Conservation (phyloP, 495 filamentous ascomycete genomes). For the Echria macrotheca region DNA sequence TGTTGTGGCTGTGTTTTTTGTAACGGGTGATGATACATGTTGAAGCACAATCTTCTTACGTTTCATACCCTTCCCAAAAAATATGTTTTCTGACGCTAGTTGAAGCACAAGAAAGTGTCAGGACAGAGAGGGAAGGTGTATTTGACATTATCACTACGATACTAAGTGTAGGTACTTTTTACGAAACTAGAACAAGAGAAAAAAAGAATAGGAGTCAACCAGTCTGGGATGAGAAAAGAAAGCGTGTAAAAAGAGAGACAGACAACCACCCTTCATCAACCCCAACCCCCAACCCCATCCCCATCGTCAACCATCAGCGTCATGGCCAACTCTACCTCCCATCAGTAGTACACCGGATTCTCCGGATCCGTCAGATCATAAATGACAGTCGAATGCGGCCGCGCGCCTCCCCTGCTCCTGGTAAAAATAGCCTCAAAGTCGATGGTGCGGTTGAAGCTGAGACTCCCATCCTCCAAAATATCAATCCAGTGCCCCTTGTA, state of each 20-base stretch:
- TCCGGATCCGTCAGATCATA: conserved; percentile 53
- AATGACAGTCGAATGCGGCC: conserved; percentile 55
- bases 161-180: neutral
- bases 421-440: conserved; percentile 50
- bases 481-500: conserved; percentile 60
- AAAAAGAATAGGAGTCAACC: neutral
- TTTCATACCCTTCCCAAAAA: too few species aligned
- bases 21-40: too few species aligned
- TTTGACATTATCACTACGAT: conserved; percentile 6
- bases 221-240: conserved; percentile 1
- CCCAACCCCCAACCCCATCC: neutral
- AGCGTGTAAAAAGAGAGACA: neutral
- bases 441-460: conserved; percentile 54
- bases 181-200: too few species aligned
- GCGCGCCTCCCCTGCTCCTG: conserved; percentile 48
- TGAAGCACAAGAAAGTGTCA: too few species aligned
- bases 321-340: neutral
- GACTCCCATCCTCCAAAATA: conserved; percentile 46
- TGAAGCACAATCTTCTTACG: too few species aligned
- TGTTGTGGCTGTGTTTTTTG: too few species aligned
- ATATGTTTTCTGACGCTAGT: too few species aligned
- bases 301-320: neutral
- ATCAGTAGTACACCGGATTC: conserved; percentile 37
- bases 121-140: too few species aligned
- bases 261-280: neutral